These are phyloP conservation scores for Sporodiniella umbellata DNA, from an alignment of 371 early-diverging fungal species.

Conservation along the genomic window DNA sequence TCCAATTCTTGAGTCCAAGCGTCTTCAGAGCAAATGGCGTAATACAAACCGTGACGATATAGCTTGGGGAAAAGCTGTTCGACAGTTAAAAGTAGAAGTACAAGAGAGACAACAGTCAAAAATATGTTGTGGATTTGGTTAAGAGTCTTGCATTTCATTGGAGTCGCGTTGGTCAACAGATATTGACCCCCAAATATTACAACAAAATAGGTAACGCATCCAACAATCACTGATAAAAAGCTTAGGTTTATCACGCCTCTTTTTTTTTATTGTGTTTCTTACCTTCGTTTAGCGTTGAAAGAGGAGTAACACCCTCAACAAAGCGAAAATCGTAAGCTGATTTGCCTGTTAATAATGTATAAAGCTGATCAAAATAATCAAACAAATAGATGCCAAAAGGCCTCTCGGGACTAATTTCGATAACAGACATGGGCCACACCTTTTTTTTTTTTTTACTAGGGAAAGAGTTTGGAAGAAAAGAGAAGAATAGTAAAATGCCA, in stretches of 20 bases:
- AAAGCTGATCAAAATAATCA: constrained; percentile 36
- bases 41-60: constrained; percentile 61
- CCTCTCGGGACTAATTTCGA: constrained; percentile 31
- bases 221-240: constrained; percentile 35
- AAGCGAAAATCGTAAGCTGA: constrained; percentile 48
- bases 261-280: neutral
- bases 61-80: constrained; percentile 67
- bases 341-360: constrained; percentile 38
- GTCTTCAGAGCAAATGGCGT: constrained; percentile 52
- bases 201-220: constrained; percentile 53
- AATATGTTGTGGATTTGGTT: constrained; percentile 72
- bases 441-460: too few relatives aligned
- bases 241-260: neutral
- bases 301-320: constrained; percentile 55
- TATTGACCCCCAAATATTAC: constrained; percentile 66
- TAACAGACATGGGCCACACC: constrained; percentile 6
- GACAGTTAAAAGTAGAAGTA: constrained; percentile 56
- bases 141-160: constrained; percentile 55
- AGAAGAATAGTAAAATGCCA: too few relatives aligned
- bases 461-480: too few relatives aligned
- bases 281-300: constrained; percentile 53
- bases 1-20: constrained; percentile 58
- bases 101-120: constrained; percentile 60
- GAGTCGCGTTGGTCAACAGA: constrained; percentile 50
- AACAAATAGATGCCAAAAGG: constrained; percentile 52